Conservation (phyloP, 2,329 filamentous ascomycete genomes). For the Fusarium sp. region DNA sequence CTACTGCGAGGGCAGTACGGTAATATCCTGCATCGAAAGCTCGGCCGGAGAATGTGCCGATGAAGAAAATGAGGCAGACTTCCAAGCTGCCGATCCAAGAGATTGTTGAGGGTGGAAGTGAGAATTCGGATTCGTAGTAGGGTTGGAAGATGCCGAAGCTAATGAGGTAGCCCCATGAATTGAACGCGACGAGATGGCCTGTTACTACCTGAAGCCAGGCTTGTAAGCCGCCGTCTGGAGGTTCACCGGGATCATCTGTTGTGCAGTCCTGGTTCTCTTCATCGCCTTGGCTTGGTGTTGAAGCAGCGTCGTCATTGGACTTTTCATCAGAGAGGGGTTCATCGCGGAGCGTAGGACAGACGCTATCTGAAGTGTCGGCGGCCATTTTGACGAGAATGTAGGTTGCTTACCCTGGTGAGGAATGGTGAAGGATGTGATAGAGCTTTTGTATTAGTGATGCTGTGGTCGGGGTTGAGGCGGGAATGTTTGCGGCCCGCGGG, state of each 20-base stretch:
- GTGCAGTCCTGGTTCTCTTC: background rate
- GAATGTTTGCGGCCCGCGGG: conserved; percentile 15
- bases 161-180: conserved; percentile 51
- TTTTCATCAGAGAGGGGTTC: conserved; percentile 9
- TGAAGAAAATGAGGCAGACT: conserved; percentile 52
- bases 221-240: conserved; percentile 48
- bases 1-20: conserved; percentile 43
- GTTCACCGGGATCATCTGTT: conserved; percentile 8
- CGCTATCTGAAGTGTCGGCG: background rate
- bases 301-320: conserved; percentile 7
- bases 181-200: conserved; percentile 50
- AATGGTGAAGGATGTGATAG: background rate
- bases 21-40: conserved; percentile 54
- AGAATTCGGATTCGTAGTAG: conserved; percentile 48
- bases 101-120: conserved; percentile 47
- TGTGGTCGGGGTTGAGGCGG: background rate
- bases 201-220: conserved; percentile 52
- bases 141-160: conserved; percentile 52
- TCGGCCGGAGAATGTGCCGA: conserved; percentile 53
- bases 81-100: conserved; percentile 61
- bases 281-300: background rate
- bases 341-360: conserved; percentile 9
- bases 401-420: background rate
- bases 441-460: conserved; percentile 13
- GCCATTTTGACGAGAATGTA: background rate